Evolutionary conservation across 805 yeast species (phyloP), one percentile per base, ranked within the genome.

Genomic region (Ascoidea tarda): DNA sequence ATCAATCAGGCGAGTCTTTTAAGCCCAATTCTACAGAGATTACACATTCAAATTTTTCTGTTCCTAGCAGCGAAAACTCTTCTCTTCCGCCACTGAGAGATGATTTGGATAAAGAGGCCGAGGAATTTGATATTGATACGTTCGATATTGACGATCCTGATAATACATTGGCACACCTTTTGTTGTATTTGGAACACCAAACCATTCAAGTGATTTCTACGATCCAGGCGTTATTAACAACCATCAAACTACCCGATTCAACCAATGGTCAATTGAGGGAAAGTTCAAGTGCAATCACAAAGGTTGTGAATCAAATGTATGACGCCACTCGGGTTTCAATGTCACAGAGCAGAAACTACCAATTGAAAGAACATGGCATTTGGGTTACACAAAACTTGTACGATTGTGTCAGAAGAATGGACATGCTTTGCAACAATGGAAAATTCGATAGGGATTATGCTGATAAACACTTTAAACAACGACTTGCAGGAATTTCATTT

Each of bases 401-500:
- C 49, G 96, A 90, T 65, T 90, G 96, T 68, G 78, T 82, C 49
- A 79, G 79, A 59, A 78, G 98, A 62, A 86, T 91, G 95, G 78
- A 78, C 49, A 73, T 76, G 33, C 73, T 91, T 55, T 83, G 90
- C 63, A 72, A 69, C 46, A 66, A 58, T 32, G 64, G 64, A 32
- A 67, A 69, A 16, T 66, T 67, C 46, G 85, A 81, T 58, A 68
- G 62, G 44, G 87, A 82, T 52, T 81, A 76, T 63, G 96, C 96
- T 1, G 95, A 88, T 63, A 84, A 86, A 65, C 85, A 85, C 60
- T 84, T 88, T 70, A 87, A 87, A 67, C 97, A 91, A 67, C 78
- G 97, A 62, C 77, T 91, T 58, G 98, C 98, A 0, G 97, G 97
- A 2, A 84, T 90, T 59, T 91, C 96, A 33, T 91, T 89, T 69